Conservation (phyloP, 2,329 filamentous ascomycete species). For the Hortaea werneckii region DNA sequence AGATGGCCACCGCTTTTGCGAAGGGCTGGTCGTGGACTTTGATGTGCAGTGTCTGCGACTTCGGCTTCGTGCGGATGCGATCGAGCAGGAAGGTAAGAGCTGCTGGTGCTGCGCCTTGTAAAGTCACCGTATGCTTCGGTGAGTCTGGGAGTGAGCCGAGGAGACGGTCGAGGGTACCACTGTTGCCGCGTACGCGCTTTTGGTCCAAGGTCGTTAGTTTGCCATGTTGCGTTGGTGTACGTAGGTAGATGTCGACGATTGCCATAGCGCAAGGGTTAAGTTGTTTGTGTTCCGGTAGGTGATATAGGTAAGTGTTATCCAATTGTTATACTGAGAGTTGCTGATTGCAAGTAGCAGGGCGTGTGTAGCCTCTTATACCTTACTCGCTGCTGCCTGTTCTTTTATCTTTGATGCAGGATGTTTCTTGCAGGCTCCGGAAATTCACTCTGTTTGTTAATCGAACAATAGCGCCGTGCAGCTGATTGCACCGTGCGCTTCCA, state of each 20-base stretch:
- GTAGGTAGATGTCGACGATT: slow-evolving; percentile 3
- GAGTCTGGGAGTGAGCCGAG: not conserved
- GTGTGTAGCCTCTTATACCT: not conserved
- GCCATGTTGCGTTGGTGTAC: not conserved
- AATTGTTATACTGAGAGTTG: not conserved
- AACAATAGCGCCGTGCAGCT: not conserved
- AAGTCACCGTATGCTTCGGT: slow-evolving; percentile 1
- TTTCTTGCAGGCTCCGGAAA: not conserved
- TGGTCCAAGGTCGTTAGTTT: slow-evolving; percentile 2
- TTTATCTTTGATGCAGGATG: not conserved
- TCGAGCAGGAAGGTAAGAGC: slow-evolving; percentile 5
- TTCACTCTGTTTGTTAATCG: no score
- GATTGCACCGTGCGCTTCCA: not conserved
- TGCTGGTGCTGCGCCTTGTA: slow-evolving; percentile 3
- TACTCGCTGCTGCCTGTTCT: not conserved
- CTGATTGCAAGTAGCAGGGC: not conserved
- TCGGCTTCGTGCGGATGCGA: slow-evolving; percentile 1
- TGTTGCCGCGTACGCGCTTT: slow-evolving; percentile 5
- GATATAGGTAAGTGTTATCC: no score
- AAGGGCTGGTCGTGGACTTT: slow-evolving; percentile 4
- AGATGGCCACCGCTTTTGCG: slow-evolving; percentile 3
- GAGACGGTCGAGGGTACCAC: slow-evolving; percentile 1
- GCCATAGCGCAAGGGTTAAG: slow-evolving; percentile 2
- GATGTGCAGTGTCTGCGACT: slow-evolving; percentile 3
- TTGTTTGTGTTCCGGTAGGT: not conserved